Evolutionary conservation across 192 early-diverging fungal genomes (phyloP).

Genomic region (Hyaloraphidium curvatum): DNA sequence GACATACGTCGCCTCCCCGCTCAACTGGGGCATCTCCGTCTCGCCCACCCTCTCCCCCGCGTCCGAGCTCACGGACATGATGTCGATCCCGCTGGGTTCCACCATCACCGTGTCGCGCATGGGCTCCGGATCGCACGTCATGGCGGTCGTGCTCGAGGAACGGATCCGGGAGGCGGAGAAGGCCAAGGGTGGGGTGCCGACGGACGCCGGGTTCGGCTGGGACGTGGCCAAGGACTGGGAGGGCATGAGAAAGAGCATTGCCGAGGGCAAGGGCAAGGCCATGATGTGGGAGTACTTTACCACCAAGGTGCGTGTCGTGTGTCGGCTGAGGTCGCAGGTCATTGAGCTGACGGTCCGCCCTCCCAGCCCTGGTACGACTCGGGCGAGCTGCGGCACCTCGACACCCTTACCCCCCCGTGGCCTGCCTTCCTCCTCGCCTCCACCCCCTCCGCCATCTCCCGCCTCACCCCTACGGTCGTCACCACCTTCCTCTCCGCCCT

Average conservation of each 20-base stretch:
- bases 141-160: constrained; percentile 3
- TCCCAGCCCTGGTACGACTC: constrained; percentile 1
- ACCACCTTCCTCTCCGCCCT: neutral
- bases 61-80: neutral
- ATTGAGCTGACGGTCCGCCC: too few species aligned
- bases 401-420: neutral
- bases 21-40: constrained; percentile 2
- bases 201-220: neutral
- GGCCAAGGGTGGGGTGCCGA: neutral
- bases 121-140: constrained; percentile 2
- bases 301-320: neutral
- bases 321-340: too few species aligned
- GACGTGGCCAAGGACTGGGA: neutral
- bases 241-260: neutral
- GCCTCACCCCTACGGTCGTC: neutral
- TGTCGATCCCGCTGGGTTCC: neutral
- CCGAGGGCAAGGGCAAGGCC: neutral
- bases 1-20: neutral
- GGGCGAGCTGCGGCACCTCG: neutral
- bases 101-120: neutral
- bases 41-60: neutral
- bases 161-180: neutral
- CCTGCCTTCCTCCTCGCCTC: constrained; percentile 1
- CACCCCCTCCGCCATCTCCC: neutral
- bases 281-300: constrained; percentile 3